These are phyloP conservation scores for Sporodiniella umbellata DNA, from an alignment of 371 early-diverging fungal species.

Conservation along the genomic window DNA sequence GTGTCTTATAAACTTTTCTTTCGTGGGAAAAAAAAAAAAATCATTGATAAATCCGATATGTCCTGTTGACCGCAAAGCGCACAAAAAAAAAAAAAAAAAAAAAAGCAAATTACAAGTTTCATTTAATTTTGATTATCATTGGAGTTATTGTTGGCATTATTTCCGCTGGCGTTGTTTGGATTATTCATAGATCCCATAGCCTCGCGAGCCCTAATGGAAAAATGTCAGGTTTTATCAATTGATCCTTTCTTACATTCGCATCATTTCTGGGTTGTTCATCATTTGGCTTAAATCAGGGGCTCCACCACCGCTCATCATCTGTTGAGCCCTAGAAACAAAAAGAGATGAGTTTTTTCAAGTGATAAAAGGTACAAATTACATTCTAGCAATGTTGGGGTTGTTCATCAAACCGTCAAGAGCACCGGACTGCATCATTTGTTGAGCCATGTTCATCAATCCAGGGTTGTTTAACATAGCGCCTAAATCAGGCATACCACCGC, in stretches of 20 bases:
- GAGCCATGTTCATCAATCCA: conserved; percentile 90
- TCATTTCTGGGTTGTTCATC: conserved; percentile 78
- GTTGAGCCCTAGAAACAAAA: conserved; percentile 59
- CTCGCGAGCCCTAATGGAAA: conserved; percentile 59
- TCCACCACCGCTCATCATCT: conserved; percentile 67
- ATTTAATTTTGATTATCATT: background rate
- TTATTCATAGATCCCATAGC: conserved; percentile 50
- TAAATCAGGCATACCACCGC: conserved; percentile 57
- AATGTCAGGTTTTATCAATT: background rate
- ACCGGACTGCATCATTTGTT: conserved; percentile 92
- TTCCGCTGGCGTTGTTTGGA: background rate
- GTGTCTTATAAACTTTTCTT: background rate
- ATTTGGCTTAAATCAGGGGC: conserved; percentile 61
- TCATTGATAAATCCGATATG: background rate
- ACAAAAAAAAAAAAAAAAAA: background rate
- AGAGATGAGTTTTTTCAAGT: background rate
- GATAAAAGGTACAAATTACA: conserved; percentile 49
- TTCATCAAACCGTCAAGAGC: conserved; percentile 81
- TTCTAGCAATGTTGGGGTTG: conserved; percentile 82
- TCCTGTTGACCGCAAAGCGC: conserved; percentile 4
- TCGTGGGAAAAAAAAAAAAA: conserved; percentile 3
- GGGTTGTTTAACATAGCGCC: conserved; percentile 84
- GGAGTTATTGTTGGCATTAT: background rate
- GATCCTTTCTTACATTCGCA: conserved; percentile 56
- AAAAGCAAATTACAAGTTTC: background rate